phyloP scores from a whole-genome alignment of 2,329 filamentous ascomycete species.

The Verticillium albo-atrum region DNA sequence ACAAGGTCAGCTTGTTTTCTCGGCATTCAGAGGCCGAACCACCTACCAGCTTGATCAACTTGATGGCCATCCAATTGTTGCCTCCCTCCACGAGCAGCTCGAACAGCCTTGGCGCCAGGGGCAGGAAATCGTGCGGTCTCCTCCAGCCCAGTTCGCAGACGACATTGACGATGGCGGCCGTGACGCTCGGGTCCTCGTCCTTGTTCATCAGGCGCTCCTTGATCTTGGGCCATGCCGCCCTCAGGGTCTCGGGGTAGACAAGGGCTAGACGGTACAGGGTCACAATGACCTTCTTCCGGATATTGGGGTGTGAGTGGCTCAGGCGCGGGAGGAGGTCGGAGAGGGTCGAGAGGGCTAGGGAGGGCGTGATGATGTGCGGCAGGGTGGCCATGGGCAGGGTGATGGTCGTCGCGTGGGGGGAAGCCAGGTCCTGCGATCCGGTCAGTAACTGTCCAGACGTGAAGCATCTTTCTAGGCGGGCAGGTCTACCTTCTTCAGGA shows the following conservation, averaged over 20 bases:
- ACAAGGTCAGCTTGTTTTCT: constrained; percentile 11
- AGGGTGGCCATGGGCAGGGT: constrained; percentile 82
- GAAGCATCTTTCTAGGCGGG: too few relatives aligned
- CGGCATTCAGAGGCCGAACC: too few relatives aligned
- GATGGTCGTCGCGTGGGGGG: constrained; percentile 70
- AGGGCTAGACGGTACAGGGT: constrained; percentile 89
- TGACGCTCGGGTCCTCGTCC: constrained; percentile 86
- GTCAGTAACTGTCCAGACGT: neutral
- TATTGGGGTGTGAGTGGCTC: constrained; percentile 76
- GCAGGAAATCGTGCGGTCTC: constrained; percentile 87
- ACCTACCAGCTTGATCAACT: constrained; percentile 89
- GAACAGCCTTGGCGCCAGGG: constrained; percentile 85
- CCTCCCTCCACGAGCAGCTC: constrained; percentile 86
- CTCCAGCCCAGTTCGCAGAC: constrained; percentile 95
- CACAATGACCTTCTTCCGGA: constrained; percentile 94
- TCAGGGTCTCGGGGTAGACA: constrained; percentile 92
- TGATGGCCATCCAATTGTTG: constrained; percentile 99
- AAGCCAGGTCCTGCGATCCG: constrained; percentile 61
- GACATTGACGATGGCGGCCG: constrained; percentile 93
- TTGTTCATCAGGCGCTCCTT: constrained; percentile 91
- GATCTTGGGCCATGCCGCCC: constrained; percentile 94
- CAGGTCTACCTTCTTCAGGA: constrained; percentile 93
- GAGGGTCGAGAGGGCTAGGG: constrained; percentile 83
- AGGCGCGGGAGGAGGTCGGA: constrained; percentile 82
- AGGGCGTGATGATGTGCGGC: constrained; percentile 92